Evolutionary conservation across 2,329 filamentous ascomycete species (phyloP).

Genomic region (Aureobasidium sp.): DNA sequence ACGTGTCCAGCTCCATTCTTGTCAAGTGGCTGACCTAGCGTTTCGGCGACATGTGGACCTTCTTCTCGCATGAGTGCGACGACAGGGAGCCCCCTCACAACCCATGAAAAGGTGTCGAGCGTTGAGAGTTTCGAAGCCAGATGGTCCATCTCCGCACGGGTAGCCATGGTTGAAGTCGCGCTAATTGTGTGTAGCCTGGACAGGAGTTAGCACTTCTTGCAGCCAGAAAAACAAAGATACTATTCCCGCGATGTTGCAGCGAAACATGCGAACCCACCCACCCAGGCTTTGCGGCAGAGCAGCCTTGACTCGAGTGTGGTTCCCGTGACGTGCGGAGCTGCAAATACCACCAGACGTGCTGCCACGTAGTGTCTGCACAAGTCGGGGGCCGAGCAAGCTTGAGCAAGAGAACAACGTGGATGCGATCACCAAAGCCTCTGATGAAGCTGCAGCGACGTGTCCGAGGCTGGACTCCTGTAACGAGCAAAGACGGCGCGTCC

Average conservation of each 20-base stretch:
- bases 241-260: background rate
- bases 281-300: background rate
- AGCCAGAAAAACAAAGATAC: no score
- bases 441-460: background rate
- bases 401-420: background rate
- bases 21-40: background rate
- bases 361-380: background rate
- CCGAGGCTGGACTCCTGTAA: background rate
- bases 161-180: background rate
- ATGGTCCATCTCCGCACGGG: no score
- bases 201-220: background rate
- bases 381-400: background rate
- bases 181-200: background rate
- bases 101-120: background rate
- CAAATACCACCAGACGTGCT: background rate
- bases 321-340: background rate
- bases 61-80: background rate
- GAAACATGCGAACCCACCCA: background rate
- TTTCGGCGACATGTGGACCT: background rate
- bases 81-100: background rate
- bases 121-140: background rate
- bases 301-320: background rate
- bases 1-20: background rate
- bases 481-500: constrained; percentile 1
- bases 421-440: background rate